A percentile compares a stretch with the other conserved stretches of the same genome.
These are phyloP conservation scores for Colletotrichum scovillei DNA, from an alignment of 2,329 filamentous ascomycete genomes.

Conservation along the genomic window DNA sequence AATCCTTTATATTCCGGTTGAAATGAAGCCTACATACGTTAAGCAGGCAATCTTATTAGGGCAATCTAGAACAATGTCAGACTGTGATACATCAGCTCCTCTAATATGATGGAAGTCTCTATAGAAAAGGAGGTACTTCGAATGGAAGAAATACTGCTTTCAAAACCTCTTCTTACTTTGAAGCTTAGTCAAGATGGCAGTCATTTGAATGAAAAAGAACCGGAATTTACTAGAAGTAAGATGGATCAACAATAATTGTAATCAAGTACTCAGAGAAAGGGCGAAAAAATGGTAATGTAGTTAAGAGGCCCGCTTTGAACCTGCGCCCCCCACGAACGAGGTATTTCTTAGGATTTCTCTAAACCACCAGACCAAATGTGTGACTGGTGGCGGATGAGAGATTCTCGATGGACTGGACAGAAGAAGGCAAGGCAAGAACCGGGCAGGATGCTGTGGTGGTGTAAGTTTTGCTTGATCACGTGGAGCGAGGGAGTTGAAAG, in stretches of 20 bases:
- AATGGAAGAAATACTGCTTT: no score
- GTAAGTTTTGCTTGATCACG: neutral
- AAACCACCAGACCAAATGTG: neutral
- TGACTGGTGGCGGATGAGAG: neutral
- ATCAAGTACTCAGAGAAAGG: neutral
- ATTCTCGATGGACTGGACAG: neutral
- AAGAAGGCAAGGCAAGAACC: neutral
- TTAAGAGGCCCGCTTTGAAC: neutral
- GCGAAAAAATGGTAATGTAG: neutral
- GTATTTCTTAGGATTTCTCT: neutral
- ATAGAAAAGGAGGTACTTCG: no score
- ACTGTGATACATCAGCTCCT: no score
- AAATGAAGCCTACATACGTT: fast-evolving
- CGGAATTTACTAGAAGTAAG: neutral
- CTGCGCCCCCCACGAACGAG: neutral
- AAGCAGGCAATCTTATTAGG: neutral
- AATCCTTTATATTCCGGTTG: fast-evolving
- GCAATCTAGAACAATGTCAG: neutral
- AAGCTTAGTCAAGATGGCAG: no score
- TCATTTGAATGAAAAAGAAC: no score
- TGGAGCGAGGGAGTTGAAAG: neutral
- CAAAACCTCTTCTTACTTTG: no score
- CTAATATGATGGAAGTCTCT: no score
- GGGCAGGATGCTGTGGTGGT: neutral
- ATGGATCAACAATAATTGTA: no score